Percentiles rank a stretch among this genome's conserved stretches.
These are phyloP conservation scores for Nasturtium officinale DNA, from an alignment of 345 rosid species.

Conservation along the genomic window DNA sequence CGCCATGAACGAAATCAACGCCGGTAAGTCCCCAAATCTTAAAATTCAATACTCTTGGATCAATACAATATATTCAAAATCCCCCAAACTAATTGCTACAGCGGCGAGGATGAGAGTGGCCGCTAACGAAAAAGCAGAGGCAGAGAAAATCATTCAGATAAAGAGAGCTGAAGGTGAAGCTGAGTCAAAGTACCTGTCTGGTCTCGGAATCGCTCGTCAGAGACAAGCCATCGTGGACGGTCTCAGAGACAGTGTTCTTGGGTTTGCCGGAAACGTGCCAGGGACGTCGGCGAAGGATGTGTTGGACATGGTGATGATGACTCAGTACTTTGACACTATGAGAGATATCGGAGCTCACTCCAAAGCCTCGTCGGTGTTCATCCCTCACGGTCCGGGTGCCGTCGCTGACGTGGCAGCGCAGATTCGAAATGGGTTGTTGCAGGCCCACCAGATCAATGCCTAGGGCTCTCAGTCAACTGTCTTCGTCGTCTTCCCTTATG, in stretches of 20 bases:
- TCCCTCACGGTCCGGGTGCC: constrained; percentile 50
- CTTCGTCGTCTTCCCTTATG: neutral
- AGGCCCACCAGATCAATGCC: constrained; percentile 28
- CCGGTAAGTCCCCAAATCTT: constrained; percentile 37
- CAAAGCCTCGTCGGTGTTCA: constrained; percentile 43
- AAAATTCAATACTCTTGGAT: too few relatives aligned
- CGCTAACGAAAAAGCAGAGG: constrained; percentile 60
- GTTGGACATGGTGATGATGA: constrained; percentile 48
- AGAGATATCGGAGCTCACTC: constrained; percentile 47
- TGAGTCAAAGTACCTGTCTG: constrained; percentile 58
- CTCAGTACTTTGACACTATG: constrained; percentile 50
- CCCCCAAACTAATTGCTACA: constrained; percentile 4
- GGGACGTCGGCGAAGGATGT: constrained; percentile 52
- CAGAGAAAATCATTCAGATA: constrained; percentile 60
- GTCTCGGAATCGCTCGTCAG: constrained; percentile 58
- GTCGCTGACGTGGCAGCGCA: constrained; percentile 45
- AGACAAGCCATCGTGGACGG: constrained; percentile 67
- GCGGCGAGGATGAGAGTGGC: constrained; percentile 65
- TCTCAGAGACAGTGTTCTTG: constrained; percentile 60
- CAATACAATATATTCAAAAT: neutral
- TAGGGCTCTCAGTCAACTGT: constrained; percentile 10
- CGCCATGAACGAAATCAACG: constrained; percentile 66
- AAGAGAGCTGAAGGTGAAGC: constrained; percentile 64
- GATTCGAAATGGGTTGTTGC: constrained; percentile 47
- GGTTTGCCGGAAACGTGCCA: constrained; percentile 56